Evolutionary conservation across 2,329 filamentous ascomycete species (phyloP).

Genomic region (Xylariomycetidae sp.): DNA sequence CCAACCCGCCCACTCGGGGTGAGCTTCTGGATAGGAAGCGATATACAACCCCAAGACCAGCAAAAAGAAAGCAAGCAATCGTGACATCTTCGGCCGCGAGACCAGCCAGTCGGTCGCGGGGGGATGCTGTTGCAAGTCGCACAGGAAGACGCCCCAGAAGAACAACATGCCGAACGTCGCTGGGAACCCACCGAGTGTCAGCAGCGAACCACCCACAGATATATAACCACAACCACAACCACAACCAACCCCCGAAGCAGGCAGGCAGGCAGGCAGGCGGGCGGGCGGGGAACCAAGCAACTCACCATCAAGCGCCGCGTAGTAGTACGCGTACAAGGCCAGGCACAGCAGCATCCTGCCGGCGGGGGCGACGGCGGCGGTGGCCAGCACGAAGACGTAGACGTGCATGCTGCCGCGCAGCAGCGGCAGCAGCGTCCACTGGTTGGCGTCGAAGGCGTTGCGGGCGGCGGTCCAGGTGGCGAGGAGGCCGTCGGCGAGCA

Average conservation of each 20-base stretch:
- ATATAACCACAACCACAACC: too few relatives aligned
- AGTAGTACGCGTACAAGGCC: conserved; percentile 44
- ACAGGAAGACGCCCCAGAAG: conserved; percentile 56
- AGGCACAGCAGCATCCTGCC: conserved; percentile 43
- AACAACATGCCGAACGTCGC: conserved; percentile 50
- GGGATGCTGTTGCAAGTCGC: conserved; percentile 48
- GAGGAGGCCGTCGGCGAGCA: conserved; percentile 38
- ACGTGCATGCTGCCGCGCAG: conserved; percentile 49
- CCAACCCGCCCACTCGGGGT: conserved; percentile 48
- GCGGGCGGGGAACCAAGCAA: too few relatives aligned
- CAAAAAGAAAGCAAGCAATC: conserved; percentile 41
- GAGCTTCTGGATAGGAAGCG: conserved; percentile 54
- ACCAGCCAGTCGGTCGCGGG: conserved; percentile 40
- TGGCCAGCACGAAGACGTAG: conserved; percentile 47
- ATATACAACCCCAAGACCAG: conserved; percentile 48
- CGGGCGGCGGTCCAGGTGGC: conserved; percentile 44
- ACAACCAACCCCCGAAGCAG: too few relatives aligned
- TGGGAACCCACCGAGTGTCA: too few relatives aligned
- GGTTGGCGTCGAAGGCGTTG: conserved; percentile 51
- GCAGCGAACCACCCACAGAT: too few relatives aligned
- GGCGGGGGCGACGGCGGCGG: conserved; percentile 39
- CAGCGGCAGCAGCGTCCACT: conserved; percentile 53
- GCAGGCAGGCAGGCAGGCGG: too few relatives aligned
- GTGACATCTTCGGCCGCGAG: conserved; percentile 36
- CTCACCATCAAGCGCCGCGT: conserved; percentile 29